Evolutionary conservation across 192 early-diverging fungal species (phyloP).

Genomic region (Gonapodya prolifera): DNA sequence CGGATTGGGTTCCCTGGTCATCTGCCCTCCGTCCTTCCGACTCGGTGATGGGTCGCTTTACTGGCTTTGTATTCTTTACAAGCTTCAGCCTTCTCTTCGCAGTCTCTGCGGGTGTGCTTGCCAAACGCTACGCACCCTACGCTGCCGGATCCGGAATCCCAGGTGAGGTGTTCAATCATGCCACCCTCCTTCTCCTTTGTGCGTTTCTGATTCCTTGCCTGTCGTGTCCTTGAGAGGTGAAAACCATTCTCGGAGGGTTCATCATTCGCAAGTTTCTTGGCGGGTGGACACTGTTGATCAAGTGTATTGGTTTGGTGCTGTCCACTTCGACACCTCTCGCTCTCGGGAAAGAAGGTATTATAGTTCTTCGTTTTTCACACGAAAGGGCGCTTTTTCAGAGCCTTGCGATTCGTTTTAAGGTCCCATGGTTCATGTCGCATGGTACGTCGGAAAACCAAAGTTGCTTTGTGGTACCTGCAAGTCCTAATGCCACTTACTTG

Average conservation of each 20-base stretch:
- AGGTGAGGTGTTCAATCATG: constrained; percentile 10
- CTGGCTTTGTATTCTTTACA: neutral
- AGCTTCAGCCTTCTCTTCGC: constrained; percentile 51
- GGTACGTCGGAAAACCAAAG: too few species aligned
- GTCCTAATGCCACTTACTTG: neutral
- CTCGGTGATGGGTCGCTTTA: neutral
- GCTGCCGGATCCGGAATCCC: constrained; percentile 92
- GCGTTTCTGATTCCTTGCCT: constrained; percentile 8
- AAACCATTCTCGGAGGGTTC: constrained; percentile 88
- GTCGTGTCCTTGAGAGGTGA: constrained; percentile 58
- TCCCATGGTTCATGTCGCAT: constrained; percentile 84
- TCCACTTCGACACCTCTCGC: neutral
- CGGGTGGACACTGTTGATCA: constrained; percentile 77
- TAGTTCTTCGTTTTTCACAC: too few species aligned
- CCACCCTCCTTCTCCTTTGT: neutral
- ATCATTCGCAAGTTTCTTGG: constrained; percentile 89
- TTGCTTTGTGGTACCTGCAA: neutral
- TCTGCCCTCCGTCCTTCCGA: neutral
- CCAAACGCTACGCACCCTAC: constrained; percentile 66
- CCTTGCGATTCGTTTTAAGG: too few species aligned
- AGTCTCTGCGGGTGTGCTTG: constrained; percentile 55
- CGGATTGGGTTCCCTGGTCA: neutral
- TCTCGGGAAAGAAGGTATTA: neutral
- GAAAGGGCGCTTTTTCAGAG: too few species aligned
- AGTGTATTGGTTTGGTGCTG: constrained; percentile 65